These are phyloP conservation scores for Jaminaea rosea DNA, from an alignment of 1,284 basidiomycete species.

Conservation along the genomic window DNA sequence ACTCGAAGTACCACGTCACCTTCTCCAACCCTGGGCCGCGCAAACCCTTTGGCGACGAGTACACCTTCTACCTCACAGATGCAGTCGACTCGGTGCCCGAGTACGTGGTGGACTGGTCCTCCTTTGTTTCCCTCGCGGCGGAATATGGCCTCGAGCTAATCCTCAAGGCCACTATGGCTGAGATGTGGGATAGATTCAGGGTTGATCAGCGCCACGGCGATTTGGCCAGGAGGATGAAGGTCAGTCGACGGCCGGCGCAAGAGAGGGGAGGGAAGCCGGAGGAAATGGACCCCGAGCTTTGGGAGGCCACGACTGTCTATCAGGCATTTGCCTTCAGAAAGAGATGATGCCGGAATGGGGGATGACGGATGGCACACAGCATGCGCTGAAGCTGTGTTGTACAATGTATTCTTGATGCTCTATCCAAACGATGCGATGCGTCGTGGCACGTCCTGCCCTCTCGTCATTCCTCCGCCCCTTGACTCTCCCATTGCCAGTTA, in stretches of 20 bases:
- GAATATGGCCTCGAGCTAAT: conserved; percentile 68
- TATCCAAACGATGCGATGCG: too few species aligned
- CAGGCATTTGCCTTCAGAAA: conserved; percentile 42
- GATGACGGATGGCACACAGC: background rate
- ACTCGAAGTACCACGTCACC: conserved; percentile 75
- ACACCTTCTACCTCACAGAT: conserved; percentile 85
- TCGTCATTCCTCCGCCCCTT: background rate
- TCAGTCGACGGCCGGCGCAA: conserved; percentile 11
- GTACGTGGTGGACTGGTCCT: conserved; percentile 88
- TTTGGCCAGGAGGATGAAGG: conserved; percentile 26
- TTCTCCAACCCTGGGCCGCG: conserved; percentile 57
- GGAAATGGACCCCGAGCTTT: conserved; percentile 37
- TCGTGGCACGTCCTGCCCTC: background rate
- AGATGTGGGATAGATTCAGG: conserved; percentile 32
- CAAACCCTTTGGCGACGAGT: conserved; percentile 70
- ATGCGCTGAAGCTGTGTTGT: background rate
- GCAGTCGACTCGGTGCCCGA: conserved; percentile 89
- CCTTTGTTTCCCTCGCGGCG: conserved; percentile 76
- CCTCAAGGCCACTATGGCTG: conserved; percentile 71
- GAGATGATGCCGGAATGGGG: background rate
- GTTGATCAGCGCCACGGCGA: conserved; percentile 12
- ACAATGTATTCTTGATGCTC: background rate
- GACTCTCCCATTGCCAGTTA: background rate
- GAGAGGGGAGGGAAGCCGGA: conserved; percentile 15
- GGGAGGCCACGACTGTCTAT: conserved; percentile 39